A percentile compares a stretch with the other conserved stretches of the same genome.
Evolutionary conservation across 495 filamentous ascomycete species (phyloP).

Genomic region (Lophium mytilinum): DNA sequence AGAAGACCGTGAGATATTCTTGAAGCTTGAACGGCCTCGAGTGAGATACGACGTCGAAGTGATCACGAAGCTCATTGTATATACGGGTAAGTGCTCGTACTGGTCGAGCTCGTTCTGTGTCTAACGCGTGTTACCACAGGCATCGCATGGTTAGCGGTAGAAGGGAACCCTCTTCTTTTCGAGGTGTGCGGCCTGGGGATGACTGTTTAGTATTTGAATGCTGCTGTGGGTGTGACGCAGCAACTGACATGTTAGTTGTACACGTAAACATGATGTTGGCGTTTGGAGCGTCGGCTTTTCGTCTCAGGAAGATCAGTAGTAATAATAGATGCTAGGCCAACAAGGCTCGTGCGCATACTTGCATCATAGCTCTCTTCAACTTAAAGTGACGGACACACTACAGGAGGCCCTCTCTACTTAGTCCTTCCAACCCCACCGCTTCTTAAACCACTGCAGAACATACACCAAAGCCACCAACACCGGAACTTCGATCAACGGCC

Average conservation of each 20-base stretch:
- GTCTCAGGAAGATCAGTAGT: too few relatives aligned
- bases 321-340: too few relatives aligned
- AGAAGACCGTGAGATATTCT: conserved; percentile 77
- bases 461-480: conserved; percentile 78
- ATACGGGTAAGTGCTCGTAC: conserved; percentile 59
- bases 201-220: neutral
- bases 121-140: conserved; percentile 37
- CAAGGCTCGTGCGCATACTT: too few relatives aligned
- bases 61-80: conserved; percentile 91
- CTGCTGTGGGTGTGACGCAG: too few relatives aligned
- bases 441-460: conserved; percentile 54
- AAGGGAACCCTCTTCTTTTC: conserved; percentile 58
- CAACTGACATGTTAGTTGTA: too few relatives aligned
- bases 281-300: too few relatives aligned
- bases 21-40: conserved; percentile 72
- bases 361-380: too few relatives aligned
- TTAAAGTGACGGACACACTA: too few relatives aligned
- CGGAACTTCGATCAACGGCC: conserved; percentile 86
- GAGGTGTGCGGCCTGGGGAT: conserved; percentile 55
- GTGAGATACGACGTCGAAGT: conserved; percentile 97
- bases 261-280: too few relatives aligned
- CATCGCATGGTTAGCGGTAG: conserved; percentile 69
- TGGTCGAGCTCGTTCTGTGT: neutral
- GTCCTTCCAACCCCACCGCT: conserved; percentile 47
- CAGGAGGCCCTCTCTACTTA: too few relatives aligned